These are phyloP conservation scores for Tetracladium maxilliforme DNA, from an alignment of 2,329 filamentous ascomycete species.

Conservation along the genomic window DNA sequence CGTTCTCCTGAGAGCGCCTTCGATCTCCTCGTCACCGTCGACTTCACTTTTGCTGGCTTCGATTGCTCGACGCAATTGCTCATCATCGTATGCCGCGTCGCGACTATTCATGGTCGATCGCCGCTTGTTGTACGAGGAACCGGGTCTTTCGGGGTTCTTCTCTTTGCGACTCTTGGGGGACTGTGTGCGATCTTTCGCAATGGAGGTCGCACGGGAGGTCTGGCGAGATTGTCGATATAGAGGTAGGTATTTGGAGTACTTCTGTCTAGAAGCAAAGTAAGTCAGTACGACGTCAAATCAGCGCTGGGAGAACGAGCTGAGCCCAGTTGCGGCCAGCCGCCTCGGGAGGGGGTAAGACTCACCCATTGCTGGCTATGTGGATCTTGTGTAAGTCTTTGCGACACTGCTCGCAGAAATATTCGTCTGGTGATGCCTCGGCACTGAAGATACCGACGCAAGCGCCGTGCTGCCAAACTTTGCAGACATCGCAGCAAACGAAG, in stretches of 20 bases:
- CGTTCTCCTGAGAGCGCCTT: constrained; percentile 45
- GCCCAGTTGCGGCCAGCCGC: constrained; percentile 15
- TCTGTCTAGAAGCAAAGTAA: constrained; percentile 29
- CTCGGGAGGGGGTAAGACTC: constrained; percentile 24
- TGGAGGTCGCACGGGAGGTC: constrained; percentile 47
- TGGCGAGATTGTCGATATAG: constrained; percentile 39
- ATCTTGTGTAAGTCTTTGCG: constrained; percentile 83
- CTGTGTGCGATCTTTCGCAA: constrained; percentile 44
- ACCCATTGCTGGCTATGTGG: constrained; percentile 72
- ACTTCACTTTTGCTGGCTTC: constrained; percentile 83
- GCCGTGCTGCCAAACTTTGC: constrained; percentile 98
- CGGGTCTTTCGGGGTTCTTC: no score
- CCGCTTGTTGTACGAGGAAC: constrained; percentile 56
- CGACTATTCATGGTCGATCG: constrained; percentile 96
- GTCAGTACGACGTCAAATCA: constrained; percentile 5
- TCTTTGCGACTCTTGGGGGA: constrained; percentile 41
- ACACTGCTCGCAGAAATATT: constrained; percentile 96
- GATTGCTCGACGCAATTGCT: constrained; percentile 74
- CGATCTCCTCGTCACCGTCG: constrained; percentile 33
- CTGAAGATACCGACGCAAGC: constrained; percentile 96
- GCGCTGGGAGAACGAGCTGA: constrained; percentile 13
- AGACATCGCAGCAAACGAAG: constrained; percentile 95
- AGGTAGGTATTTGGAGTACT: constrained; percentile 51
- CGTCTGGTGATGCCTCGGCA: constrained; percentile 81
- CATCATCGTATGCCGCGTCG: constrained; percentile 88